Evolutionary conservation across 768 basidiomycete genomes (phyloP), one percentile per base, ranked within the genome.

Genomic region (Boletus rubroflammeus): DNA sequence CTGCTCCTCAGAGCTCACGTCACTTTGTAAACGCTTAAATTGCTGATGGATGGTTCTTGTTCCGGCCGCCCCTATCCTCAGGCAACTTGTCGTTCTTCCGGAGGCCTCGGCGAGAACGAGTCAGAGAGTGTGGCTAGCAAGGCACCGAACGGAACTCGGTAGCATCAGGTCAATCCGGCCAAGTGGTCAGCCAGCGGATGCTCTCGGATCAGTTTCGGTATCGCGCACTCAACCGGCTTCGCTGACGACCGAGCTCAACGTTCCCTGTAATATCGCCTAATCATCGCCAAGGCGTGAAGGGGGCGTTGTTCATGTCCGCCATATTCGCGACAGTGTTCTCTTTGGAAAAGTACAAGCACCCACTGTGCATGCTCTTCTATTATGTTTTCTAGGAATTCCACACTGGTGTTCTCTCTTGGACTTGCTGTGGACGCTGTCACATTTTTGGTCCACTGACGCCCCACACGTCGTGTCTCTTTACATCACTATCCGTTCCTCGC

Each of bases 231-330:
- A 40, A 25, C 54, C 47, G 46, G 47, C 50, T 58, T 53, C 43
- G 34, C 21, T 25, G 60, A 40, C 39, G 36, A 54, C 1, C 32
- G 11, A 11, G 48, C 29, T 40, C 49, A 50, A 55, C 54, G 56
- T 63, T 67, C 53, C 51, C 47, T 19, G 56, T 58, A 58, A 66
- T 65, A 50, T 67, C 66, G 64, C 63, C 61, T 66, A 67, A 62
- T 45, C 43, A 19, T 57, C 28, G 19, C 43, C 50, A 53, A 55
- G 52, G 61, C 48, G 56, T 68, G 61, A 51, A 54, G 47, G 50
- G 28, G 54, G 60, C 51, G 44, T 57, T 56, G 47, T 61, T 68
- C 67, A 68, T 68, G 61, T 68, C 67, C 67, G 67, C 56, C 56
- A 31, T 60, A 52, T 60, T 58, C 48, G 49, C 55, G 57, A 63